A percentile compares a stretch with the other conserved stretches of the same genome.
Conservation (phyloP, 2,329 filamentous ascomycete genomes). For the Eutypa lata region DNA sequence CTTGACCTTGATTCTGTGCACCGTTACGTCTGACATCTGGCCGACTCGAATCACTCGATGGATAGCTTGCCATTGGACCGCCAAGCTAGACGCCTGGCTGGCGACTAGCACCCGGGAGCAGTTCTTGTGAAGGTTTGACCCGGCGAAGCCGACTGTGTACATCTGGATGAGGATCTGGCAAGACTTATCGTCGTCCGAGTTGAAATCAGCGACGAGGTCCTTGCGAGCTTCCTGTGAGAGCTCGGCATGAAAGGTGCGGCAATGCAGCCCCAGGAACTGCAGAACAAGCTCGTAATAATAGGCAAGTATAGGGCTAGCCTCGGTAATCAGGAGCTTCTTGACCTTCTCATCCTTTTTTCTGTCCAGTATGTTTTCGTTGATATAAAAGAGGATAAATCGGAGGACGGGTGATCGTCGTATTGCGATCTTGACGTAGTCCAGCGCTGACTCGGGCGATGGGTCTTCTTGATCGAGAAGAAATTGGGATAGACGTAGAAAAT, state of each 20-base stretch:
- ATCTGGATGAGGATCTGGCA: constrained; percentile 29
- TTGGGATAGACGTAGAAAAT: constrained; percentile 15
- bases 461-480: constrained; percentile 14
- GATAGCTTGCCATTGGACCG: constrained; percentile 23
- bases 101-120: constrained; percentile 25
- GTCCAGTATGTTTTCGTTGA: constrained; percentile 19
- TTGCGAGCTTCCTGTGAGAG: constrained; percentile 17
- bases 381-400: constrained; percentile 22
- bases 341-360: constrained; percentile 12
- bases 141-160: constrained; percentile 26
- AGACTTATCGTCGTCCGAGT: constrained; percentile 9
- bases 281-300: constrained; percentile 28
- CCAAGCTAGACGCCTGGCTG: constrained; percentile 21
- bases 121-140: constrained; percentile 24
- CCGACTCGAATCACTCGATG: constrained; percentile 28
- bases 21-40: constrained; percentile 20
- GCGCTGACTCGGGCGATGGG: constrained; percentile 11
- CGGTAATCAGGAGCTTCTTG: constrained; percentile 26
- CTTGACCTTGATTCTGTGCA: constrained; percentile 20
- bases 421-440: constrained; percentile 21
- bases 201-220: constrained; percentile 22
- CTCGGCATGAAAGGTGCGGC: constrained; percentile 20
- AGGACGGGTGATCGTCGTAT: constrained; percentile 22
- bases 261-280: constrained; percentile 25
- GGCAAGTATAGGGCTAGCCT: constrained; percentile 21